phyloP scores from a whole-genome alignment of 2,329 filamentous ascomycete genomes.

The Arthroderma sp. region DNA sequence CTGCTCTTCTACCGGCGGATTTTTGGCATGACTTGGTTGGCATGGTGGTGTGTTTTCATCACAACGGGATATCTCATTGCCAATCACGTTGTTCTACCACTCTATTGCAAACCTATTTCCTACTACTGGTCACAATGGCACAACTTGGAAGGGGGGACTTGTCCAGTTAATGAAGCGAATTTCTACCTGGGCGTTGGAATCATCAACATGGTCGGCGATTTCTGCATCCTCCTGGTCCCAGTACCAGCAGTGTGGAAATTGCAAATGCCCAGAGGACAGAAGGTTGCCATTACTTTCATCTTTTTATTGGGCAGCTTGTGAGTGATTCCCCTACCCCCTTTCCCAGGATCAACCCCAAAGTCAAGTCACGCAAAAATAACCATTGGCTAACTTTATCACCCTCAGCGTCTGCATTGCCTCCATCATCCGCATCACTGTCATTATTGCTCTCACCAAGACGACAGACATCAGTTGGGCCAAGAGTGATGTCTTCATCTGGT shows the following conservation, averaged over 20 bases:
- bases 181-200: conserved; percentile 10
- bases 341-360: background rate
- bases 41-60: conserved; percentile 6
- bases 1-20: conserved; percentile 10
- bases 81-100: conserved; percentile 4
- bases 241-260: conserved; percentile 15
- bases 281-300: conserved; percentile 22
- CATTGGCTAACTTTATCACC: background rate
- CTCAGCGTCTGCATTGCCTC: conserved; percentile 27
- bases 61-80: conserved; percentile 7
- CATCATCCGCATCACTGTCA: conserved; percentile 29
- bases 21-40: conserved; percentile 5
- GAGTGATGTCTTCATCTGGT: conserved; percentile 20
- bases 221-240: conserved; percentile 11
- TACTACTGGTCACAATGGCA: conserved; percentile 10
- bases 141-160: background rate
- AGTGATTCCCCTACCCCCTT: background rate
- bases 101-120: conserved; percentile 5
- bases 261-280: conserved; percentile 21
- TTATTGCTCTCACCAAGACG: conserved; percentile 28
- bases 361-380: background rate
- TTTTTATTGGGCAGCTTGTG: conserved; percentile 28
- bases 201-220: conserved; percentile 8
- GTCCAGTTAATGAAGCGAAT: conserved; percentile 2
- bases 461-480: conserved; percentile 25